Evolutionary conservation across 1,284 basidiomycete genomes (phyloP), one percentile per base, ranked within the genome.

Genomic region (Ceratobasidium sp.): DNA sequence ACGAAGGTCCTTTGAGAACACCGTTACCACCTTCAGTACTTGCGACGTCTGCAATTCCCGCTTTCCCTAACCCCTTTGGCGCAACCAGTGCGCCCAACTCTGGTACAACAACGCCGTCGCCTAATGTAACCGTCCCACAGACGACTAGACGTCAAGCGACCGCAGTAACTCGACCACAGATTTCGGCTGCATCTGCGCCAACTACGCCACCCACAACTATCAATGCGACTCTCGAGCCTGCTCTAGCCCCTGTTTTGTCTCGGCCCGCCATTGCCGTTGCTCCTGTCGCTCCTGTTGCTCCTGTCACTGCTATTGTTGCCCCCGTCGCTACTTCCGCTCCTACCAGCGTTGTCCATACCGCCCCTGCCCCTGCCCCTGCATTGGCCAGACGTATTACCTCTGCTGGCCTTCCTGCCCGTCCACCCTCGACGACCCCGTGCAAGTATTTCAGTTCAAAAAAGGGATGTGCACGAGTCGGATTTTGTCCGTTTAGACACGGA

Each of bases 401-500:
- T 9, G 28, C 52, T 13, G 46, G 28, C 6, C 68, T 70, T 5
- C 48, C 52, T 9, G 12, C 67, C 7, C 67, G 67, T 33, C 50
- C 52, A 26, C 67, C 40, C 42, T 69, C 67, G 6, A 46, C 52
- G 1, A 28, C 52, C 4, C 67, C 33, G 3, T 69, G 67, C 33
- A 17, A 33, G 33, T 69, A 38, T 44, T 69, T 52, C 33, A 33
- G 17, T 33, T 38, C 50, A 52, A 10, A 42, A 13, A 69, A 20
- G 13, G 67, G 67, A 20, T 69, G 67, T 23, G 23, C 20, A 5
- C 48, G 52, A 15, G 50, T 48, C n/a, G 42, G 3, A 2, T 28
- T 15, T 26, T 69, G 67, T 26, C 50, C 67, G 20, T 69, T 69
- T 28, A 56, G 48, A 12, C 67, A 69, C 23, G 67, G 44, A 20